Evolutionary conservation across 1,284 basidiomycete species (phyloP).

Genomic region (Moesziomyces parantarcticus): DNA sequence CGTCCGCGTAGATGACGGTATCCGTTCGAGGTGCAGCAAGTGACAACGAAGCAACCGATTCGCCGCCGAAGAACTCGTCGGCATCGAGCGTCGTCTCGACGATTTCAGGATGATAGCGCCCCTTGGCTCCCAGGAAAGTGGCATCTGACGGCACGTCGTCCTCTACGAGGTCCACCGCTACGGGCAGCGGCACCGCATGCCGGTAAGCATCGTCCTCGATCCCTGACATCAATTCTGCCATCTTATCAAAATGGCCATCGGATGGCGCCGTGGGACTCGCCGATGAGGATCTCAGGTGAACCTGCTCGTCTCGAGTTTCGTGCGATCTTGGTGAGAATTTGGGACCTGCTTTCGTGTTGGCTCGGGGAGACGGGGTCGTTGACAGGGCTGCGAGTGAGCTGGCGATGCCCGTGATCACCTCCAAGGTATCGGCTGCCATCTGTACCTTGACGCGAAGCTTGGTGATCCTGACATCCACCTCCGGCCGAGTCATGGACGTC

Average conservation of each 20-base stretch:
- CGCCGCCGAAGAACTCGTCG: constrained; percentile 69
- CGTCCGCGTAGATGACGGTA: constrained; percentile 75
- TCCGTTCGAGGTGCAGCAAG: constrained; percentile 51
- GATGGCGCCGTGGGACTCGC: background rate
- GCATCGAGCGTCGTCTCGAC: constrained; percentile 73
- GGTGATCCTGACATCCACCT: constrained; percentile 53
- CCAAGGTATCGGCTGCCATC: constrained; percentile 53
- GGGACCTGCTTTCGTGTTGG: background rate
- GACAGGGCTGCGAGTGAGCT: constrained; percentile 3
- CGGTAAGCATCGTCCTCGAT: constrained; percentile 87
- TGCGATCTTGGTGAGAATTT: background rate
- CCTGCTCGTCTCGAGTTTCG: background rate
- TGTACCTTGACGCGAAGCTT: constrained; percentile 42
- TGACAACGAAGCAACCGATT: constrained; percentile 54
- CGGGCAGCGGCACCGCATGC: constrained; percentile 74
- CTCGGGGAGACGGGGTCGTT: background rate
- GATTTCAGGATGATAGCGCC: constrained; percentile 72
- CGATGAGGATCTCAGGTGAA: background rate
- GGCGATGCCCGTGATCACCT: constrained; percentile 21
- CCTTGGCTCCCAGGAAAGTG: constrained; percentile 80
- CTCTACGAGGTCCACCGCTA: constrained; percentile 84
- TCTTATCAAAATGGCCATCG: constrained; percentile 10
- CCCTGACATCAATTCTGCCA: constrained; percentile 71
- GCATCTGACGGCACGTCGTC: constrained; percentile 90
- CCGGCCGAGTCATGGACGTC: constrained; percentile 54